Evolutionary conservation across 805 yeast genomes (phyloP).

Genomic region (Wickerhamiella allomyrinae): DNA sequence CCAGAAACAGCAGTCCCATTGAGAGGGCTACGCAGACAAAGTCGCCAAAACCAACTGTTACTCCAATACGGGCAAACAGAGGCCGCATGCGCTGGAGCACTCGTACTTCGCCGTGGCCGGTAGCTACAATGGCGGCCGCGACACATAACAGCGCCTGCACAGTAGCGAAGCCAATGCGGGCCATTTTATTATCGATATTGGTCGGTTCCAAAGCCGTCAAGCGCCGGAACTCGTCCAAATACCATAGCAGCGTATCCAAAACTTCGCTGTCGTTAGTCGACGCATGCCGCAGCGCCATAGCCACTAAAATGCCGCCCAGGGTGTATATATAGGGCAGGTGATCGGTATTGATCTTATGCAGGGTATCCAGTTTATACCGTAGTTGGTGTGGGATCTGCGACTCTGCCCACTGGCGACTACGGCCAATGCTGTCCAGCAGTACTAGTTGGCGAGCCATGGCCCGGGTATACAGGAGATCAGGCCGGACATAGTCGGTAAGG

Average conservation of each 20-base stretch:
- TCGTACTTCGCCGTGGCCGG: constrained; percentile 81
- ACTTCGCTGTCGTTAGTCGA: constrained; percentile 40
- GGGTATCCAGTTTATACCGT: constrained; percentile 19
- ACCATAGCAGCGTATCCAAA: constrained; percentile 39
- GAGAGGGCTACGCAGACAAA: constrained; percentile 68
- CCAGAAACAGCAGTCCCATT: constrained; percentile 74
- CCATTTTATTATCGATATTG: constrained; percentile 9
- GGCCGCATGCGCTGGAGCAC: constrained; percentile 58
- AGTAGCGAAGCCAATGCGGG: constrained; percentile 34
- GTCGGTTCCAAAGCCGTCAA: constrained; percentile 30
- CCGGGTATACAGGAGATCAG: constrained; percentile 58
- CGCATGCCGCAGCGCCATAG: constrained; percentile 65
- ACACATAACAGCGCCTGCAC: constrained; percentile 45
- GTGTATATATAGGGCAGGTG: constrained; percentile 43
- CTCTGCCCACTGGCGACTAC: constrained; percentile 40
- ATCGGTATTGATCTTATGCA: constrained; percentile 9
- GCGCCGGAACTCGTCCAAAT: constrained; percentile 37
- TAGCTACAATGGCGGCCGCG: constrained; percentile 61
- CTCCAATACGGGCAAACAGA: constrained; percentile 39
- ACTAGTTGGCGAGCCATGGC: constrained; percentile 51
- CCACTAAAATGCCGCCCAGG: constrained; percentile 58
- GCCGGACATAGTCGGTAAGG: constrained; percentile 55
- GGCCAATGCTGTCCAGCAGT: constrained; percentile 53
- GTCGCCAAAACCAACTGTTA: constrained; percentile 42
- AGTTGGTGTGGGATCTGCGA: constrained; percentile 35